These are phyloP conservation scores for Zygnema cylindricum DNA, from an alignment of 139 green algal genomes.

Conservation along the genomic window DNA sequence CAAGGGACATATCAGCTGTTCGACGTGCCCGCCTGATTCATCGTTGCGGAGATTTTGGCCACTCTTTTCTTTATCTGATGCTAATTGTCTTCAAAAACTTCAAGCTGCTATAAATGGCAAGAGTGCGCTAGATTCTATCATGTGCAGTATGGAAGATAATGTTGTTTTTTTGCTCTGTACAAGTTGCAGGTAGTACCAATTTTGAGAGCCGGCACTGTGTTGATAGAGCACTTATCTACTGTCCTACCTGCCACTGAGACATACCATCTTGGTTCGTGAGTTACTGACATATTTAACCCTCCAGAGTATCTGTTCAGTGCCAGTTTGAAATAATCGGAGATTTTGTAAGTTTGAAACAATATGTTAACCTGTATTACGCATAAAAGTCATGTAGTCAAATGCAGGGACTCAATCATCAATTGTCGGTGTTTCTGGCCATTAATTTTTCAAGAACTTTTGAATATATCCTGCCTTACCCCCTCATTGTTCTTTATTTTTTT, in stretches of 20 bases:
- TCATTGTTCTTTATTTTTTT: no score
- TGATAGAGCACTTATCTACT: conserved; percentile 81
- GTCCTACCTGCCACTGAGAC: conserved; percentile 81
- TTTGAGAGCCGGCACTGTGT: conserved; percentile 84
- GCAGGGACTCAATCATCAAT: no score
- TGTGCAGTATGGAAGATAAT: neutral
- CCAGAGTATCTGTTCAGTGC: no score
- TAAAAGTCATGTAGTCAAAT: no score
- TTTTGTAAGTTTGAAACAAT: conserved; percentile 67
- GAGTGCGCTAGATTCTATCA: neutral
- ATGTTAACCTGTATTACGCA: conserved; percentile 87
- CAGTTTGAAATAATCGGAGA: conserved; percentile 11
- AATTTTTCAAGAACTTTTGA: no score
- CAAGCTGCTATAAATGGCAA: neutral
- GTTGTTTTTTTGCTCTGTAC: neutral
- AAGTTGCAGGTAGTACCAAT: conserved; percentile 90
- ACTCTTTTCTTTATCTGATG: no score
- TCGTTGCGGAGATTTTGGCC: no score
- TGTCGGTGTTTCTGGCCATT: no score
- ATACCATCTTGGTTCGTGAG: conserved; percentile 88
- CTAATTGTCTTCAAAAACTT: no score
- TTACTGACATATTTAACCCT: conserved; percentile 78
- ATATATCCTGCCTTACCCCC: no score
- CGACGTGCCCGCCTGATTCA: no score
- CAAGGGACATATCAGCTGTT: no score